Base-by-base conservation (phyloP, 2,329 filamentous ascomycete species). In the Fusarium brachygibbosum region DNA sequence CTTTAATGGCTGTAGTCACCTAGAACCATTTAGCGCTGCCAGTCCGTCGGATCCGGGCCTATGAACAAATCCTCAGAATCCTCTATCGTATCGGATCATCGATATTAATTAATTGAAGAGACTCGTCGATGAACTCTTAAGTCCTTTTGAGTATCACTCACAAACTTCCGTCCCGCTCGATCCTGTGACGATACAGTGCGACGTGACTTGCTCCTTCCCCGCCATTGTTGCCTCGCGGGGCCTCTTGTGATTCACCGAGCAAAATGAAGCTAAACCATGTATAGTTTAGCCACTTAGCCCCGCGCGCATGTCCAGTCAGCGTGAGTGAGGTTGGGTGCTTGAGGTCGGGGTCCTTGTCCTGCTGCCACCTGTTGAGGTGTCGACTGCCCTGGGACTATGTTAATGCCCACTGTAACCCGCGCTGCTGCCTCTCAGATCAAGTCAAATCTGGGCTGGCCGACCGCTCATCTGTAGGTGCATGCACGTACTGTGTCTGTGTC, bases 181-280 rank as follows among this genome's bases (percentile, higher is more conserved):
- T 50, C 71, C 60, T 65, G 68, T 68, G 68, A 71, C 62, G 53
- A 63, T 52, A 71, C 58, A 66, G 62, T 73, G 68, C 69, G 68
- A 74, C 71, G 65, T 74, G 71, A 74, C 72, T 60, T 60, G 38
- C 51, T 69, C 31, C 49, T 61, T 67, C 72, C 71, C 72, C 72
- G 68, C 71, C 71, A 74, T 73, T 46, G 55, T 73, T 63, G 69
- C 72, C 70, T 74, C 60, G 70, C 60, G 69, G 68, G 55, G 52
- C 65, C 65, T 67, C 73, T 73, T 75, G 69, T 75, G 73, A 75
- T 75, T 75, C 71, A 75, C 68, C 66, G 37, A 55, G 31, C 42
- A 31, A 44, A 23, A 45, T 41, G 6, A 16, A n/a, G 28, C 71
- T 67, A 75, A 41, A 5, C 55, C 25, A 6, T 6, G 55, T 54